Base-by-base conservation (phyloP, 495 filamentous ascomycete genomes). In the Hyaloscypha bicolor region DNA sequence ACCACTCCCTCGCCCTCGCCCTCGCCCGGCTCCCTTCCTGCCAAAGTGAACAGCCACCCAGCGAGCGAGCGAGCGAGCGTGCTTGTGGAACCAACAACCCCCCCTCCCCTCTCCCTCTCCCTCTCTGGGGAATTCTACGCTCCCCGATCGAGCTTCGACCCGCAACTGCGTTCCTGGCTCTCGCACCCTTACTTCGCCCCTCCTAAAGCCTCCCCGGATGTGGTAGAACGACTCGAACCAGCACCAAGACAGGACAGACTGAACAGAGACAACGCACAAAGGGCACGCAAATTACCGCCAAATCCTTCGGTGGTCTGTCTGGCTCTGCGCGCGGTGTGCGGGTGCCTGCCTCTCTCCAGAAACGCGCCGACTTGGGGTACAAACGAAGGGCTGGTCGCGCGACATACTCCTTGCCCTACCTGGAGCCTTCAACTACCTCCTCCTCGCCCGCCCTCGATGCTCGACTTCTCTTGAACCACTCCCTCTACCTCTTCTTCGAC, bases 371-470 rank as follows among this genome's bases (percentile, higher is more conserved):
- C 55, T 64, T 65, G 69, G 63, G 70, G 66, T 69, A 72, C 72
- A 72, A 74, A 72, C 72, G 65, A 71, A 68, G 64, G 66, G 64
- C 59, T 68, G 70, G 68, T 70, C 70, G 70, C 68, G 70, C 72
- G 65, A 74, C 72, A 70, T 70, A 55, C 37, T 51, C 57, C 56
- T 73, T 32, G 59, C 67, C 63, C 25, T 56, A 65, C 42, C 42
- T 19, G 6, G 11, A 62, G 35, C 42, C 68, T 66, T 74, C 65
- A 63, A 68, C 67, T 69, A 66, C 58, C 51, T 65, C 57, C 51
- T 22, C 37, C 64, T 39, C 68, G 51, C 59, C 51, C 55, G 51
- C 52, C 66, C 64, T 73, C 69, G 48, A 71, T 70, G 69, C 69
- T 70, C 69, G 67, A 67, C 52, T 45, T 61, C 35, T 73, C 60